Base-by-base conservation (phyloP, 75 land plant species). In the Selaginella tamariscina region DNA sequence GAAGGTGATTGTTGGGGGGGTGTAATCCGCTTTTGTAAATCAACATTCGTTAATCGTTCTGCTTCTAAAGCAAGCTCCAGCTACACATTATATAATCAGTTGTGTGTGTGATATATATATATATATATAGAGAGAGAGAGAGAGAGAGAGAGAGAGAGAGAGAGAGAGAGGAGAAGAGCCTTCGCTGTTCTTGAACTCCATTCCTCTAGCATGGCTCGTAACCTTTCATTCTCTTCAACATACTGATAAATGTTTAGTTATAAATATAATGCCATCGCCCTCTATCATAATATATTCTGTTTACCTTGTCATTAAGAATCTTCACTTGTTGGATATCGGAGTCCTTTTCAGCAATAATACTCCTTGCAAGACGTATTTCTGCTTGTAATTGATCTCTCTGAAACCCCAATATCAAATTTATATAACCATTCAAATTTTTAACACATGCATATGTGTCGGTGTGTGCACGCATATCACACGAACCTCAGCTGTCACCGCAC, bases 401-500 rank as follows among this genome's bases (percentile, higher is more conserved):
- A 72, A 74, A 32, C 32, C 0, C 31, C 32, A 21, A 13, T 2
- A 2, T 27, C 29, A 13, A 56, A 56, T 5, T 54, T n/a, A n/a
- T n/a, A n/a, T n/a, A n/a, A n/a, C n/a, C n/a, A n/a, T n/a, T n/a
- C n/a, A n/a, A n/a, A n/a, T n/a, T n/a, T n/a, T n/a, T n/a, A n/a
- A n/a, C n/a, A n/a, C n/a, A n/a, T n/a, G n/a, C n/a, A n/a, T n/a
- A n/a, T n/a, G n/a, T n/a, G n/a, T n/a, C n/a, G n/a, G n/a, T n/a
- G n/a, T n/a, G n/a, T n/a, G n/a, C n/a, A n/a, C n/a, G n/a, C n/a
- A n/a, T n/a, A n/a, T n/a, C n/a, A n/a, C 68, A 30, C 69, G 70
- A 78, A 93, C 98, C 95, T 93, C 98, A 66, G 98, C 98, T 68
- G 95, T 81, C 29, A 89, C 66, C 29, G 98, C 89, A 33, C 98